Evolutionary conservation across 495 filamentous ascomycete genomes (phyloP), one percentile per base, ranked within the genome.

Genomic region (Lophium mytilinum): DNA sequence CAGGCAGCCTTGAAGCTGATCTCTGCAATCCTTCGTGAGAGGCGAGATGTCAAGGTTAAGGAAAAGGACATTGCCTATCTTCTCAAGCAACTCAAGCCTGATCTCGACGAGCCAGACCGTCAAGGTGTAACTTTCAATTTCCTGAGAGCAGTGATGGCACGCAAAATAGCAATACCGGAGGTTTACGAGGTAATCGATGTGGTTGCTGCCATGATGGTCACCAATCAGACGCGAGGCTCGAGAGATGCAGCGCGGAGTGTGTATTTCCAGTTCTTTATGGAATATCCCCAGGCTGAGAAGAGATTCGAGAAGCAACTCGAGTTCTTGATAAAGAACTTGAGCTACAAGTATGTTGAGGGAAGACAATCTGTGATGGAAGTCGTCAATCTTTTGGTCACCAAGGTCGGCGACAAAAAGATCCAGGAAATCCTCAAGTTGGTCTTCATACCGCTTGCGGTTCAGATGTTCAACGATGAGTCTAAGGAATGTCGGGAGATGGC

Each of bases 71-170:
- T 97, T 49, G 87, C 90, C 37, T 87, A 90, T 72, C 73, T 98
- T 0, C 84, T 98, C 18, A 82, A 84, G 53, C 84, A 88, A 34
- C 71, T 97, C 37, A 87, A 87, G 55, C 80, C 89, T n/a, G 92
- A 97, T 66, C 75, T 98, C 33, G 91, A 94, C 42, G 88, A 96
- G 64, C 91, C 91, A 15, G 85, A 94, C 52, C 85, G 88, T 43
- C 87, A 95, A 57, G 90, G 93, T 53, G 78, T 92, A 37, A 88
- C 88, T 0, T 98, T 96, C 77, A 95, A 89, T 67, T 96, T 98
- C 68, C 76, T 98, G 30, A 82, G 87, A 48, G 85, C 87, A 0
- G 82, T 97, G 40, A 81, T 97, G 71, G 83, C 85, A 19, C 79
- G 90, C 21, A 95, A 88, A 69, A 76, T 96, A 48, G 76, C 95